Conservation (phyloP, 2,329 filamentous ascomycete genomes). For the Fusarium musae region DNA sequence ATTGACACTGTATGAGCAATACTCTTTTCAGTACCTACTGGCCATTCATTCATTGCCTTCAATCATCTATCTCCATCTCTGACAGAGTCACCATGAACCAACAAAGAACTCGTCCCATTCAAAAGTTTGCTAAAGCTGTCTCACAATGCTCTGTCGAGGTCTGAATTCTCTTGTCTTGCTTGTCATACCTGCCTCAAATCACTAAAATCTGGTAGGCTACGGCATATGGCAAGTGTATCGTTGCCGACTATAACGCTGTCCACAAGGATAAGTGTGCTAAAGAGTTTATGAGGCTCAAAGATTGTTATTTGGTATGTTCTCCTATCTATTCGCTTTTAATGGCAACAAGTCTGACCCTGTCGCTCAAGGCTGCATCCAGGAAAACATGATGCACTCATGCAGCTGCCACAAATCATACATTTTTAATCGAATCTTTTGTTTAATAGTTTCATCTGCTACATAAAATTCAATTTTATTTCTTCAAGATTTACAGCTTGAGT, state of each 20-base stretch:
- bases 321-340: not conserved
- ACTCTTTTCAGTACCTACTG: not conserved
- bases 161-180: conserved; percentile 18
- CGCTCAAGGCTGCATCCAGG: conserved; percentile 41
- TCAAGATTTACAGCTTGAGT: conserved; percentile 70
- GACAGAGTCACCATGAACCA: conserved; percentile 38
- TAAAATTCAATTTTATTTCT: not conserved
- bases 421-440: conserved; percentile 17
- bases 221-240: conserved; percentile 89
- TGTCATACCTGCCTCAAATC: not conserved
- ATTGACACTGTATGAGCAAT: conserved; percentile 18
- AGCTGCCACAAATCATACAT: conserved; percentile 4
- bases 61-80: not conserved
- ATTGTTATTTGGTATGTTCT: conserved; percentile 81
- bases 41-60: not conserved
- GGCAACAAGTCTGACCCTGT: not conserved
- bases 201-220: conserved; percentile 68
- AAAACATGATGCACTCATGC: conserved; percentile 36
- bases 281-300: conserved; percentile 86
- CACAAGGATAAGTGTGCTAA: conserved; percentile 89
- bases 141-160: conserved; percentile 68
- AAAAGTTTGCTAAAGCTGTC: conserved; percentile 64
- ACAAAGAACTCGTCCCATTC: conserved; percentile 58
- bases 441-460: conserved; percentile 14
- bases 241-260: conserved; percentile 88